Conservation (phyloP, 495 filamentous ascomycete genomes). For the Hyaloscypha hepaticicola region DNA sequence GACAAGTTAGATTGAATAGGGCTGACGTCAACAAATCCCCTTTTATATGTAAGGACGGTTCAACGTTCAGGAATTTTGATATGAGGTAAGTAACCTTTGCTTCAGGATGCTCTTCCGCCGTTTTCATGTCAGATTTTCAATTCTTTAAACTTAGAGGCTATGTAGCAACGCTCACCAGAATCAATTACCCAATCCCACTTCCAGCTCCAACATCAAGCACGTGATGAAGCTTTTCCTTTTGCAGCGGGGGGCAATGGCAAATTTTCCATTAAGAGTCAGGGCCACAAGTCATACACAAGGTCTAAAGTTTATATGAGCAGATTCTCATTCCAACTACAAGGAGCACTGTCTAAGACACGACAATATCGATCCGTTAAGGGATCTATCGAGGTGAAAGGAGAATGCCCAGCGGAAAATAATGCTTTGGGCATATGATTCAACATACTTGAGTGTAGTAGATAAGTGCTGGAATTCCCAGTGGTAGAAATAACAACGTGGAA, state of each 20-base stretch:
- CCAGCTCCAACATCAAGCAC: not conserved
- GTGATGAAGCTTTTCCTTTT: not conserved
- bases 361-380: no score
- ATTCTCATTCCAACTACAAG: no score
- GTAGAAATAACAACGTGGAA: no score
- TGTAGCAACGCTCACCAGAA: not conserved
- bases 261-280: not conserved
- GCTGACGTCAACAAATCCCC: slow-evolving; percentile 43
- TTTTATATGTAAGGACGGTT: not conserved
- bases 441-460: no score
- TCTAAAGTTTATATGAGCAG: no score
- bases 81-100: slow-evolving; percentile 2
- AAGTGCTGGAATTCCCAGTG: no score
- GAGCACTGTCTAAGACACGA: no score
- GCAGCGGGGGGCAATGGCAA: not conserved
- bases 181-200: slow-evolving; percentile 45
- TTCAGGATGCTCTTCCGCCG: slow-evolving; percentile 19
- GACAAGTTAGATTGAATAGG: slow-evolving; percentile 16
- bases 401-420: no score
- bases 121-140: not conserved
- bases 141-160: no score
- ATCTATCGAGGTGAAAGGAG: no score
- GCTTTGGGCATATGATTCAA: no score
- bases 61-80: not conserved
- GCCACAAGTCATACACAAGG: not conserved